Base-by-base conservation (phyloP, 768 basidiomycete genomes). In the Russula abietina region DNA sequence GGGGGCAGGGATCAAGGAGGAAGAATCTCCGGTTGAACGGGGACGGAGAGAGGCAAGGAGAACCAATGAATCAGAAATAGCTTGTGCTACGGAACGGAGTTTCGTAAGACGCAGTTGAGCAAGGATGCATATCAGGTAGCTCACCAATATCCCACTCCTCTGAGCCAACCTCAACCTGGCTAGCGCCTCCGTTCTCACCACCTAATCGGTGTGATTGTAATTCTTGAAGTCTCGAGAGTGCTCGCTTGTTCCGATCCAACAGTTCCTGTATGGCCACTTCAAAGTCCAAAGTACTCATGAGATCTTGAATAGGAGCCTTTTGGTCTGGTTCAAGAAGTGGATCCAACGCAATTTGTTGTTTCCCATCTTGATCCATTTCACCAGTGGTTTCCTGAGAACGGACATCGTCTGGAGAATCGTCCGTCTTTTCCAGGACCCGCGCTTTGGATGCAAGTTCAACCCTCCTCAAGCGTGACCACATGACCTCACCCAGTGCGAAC, bases 71-170 rank as follows among this genome's bases (percentile, higher is more conserved):
- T 87, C 80, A 59, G 87, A 69, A 60, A 92, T 90, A 59, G 83
- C 79, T 71, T 87, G 84, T 24, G 91, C 91, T 92, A 70, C 43
- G 49, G 11, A 24, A 28, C 6, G n/a, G 11, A 30, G 16, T 11
- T 28, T 19, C 33, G 7, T 22, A n/a, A 43, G 32, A 38, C 14
- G 39, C 5, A 53, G 51, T 24, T 19, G 46, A 19, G 11, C 12
- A 22, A 36, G 30, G 26, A 51, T 32, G 60, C 51, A 30, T 36
- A 38, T 2, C 32, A 22, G 26, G 26, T 28, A 4, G 58, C 86
- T 67, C 70, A 91, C 91, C 91, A 64, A 82, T 83, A 67, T 89
- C 85, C 87, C 87, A 91, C 71, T 93, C 91, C 72, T 91, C 90
- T 12, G 88, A 87, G 38, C 80, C 87, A 70, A 84, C 81, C 70